Evolutionary conservation across 2,329 filamentous ascomycete species (phyloP).

Genomic region (Fusarium torulosum): DNA sequence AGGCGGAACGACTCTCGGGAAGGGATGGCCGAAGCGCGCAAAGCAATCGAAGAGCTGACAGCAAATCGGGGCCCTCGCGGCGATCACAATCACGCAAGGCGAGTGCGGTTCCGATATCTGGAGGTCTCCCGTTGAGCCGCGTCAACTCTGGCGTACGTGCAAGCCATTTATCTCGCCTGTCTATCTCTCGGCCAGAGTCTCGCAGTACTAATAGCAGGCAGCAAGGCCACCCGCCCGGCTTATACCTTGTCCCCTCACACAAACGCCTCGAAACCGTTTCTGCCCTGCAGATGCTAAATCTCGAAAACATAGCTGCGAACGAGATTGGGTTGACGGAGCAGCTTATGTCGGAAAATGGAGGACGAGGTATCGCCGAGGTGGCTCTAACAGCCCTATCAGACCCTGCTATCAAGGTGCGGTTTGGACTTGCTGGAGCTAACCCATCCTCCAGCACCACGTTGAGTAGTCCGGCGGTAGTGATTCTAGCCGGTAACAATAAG

Average conservation of each 20-base stretch:
- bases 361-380: slow-evolving; percentile 87
- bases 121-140: slow-evolving; percentile 59
- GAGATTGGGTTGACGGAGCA: slow-evolving; percentile 90
- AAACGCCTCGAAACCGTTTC: slow-evolving; percentile 73
- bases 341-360: slow-evolving; percentile 92
- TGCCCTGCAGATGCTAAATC: slow-evolving; percentile 87
- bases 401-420: slow-evolving; percentile 68
- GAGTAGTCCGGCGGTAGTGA: slow-evolving; percentile 66
- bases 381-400: slow-evolving; percentile 77
- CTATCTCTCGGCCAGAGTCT: slow-evolving; percentile 49
- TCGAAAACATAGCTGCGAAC: slow-evolving; percentile 90
- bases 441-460: slow-evolving; percentile 49
- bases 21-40: slow-evolving; percentile 65
- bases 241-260: slow-evolving; percentile 67
- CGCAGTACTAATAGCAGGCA: slow-evolving; percentile 53
- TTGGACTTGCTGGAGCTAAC: slow-evolving; percentile 58
- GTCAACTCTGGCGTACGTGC: slow-evolving; percentile 62
- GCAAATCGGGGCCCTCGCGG: slow-evolving; percentile 62
- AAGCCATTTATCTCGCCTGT: slow-evolving; percentile 50
- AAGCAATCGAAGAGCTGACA: slow-evolving; percentile 64
- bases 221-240: slow-evolving; percentile 57
- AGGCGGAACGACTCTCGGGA: slow-evolving; percentile 61
- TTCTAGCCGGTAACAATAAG: slow-evolving; percentile 96
- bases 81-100: slow-evolving; percentile 71
- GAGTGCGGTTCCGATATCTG: slow-evolving; percentile 55